Base-by-base conservation (phyloP, 805 yeast genomes). In the Pichia ethanolica region DNA sequence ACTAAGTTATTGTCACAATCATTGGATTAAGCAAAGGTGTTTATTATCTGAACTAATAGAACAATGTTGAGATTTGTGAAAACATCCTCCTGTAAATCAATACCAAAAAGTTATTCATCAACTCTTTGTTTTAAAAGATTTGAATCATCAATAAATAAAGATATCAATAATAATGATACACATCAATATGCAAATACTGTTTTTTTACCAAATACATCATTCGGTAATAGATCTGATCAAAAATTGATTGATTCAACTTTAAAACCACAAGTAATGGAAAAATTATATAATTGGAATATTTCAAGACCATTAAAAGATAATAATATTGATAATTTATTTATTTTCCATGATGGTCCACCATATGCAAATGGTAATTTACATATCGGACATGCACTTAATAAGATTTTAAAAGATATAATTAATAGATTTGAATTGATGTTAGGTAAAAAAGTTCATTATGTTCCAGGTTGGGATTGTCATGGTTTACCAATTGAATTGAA, bases 391-490 rank as follows among this genome's bases (percentile, higher is more conserved):
- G 88, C 98, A 0, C 68, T 93, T 58, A 93, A 93, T 69, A 91
- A 93, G 62, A 77, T 89, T 25, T 66, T 89, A 48, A 93, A 93
- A 64, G 99, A 93, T 65, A 81, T 93, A 42, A 79, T 91, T 42
- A 78, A 79, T 54, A 71, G 99, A 46, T 83, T 71, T 56, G 81
- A 88, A 59, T 68, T 90, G 28, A 40, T 61, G 40, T 65, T 72
- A 37, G 86, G 89, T 13, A 74, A 80, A 52, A 73, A 74, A 44
- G 80, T 93, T 4, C 72, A 75, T 46, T 93, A 87, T 60, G 74
- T 75, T 39, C 97, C 98, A 0, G 99, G 99, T 0, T 93, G 99
- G 98, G 99, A 93, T 64, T 93, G 99, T 62, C 99, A 93, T 69
- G 99, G 99, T 0, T 71, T 93, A 37, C 99, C 99, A 1, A 93